Percentiles rank a stretch among this genome's conserved stretches.
phyloP scores from a whole-genome alignment of 176 grass and related monocot genomes.

The Triticum dicoccoides region DNA sequence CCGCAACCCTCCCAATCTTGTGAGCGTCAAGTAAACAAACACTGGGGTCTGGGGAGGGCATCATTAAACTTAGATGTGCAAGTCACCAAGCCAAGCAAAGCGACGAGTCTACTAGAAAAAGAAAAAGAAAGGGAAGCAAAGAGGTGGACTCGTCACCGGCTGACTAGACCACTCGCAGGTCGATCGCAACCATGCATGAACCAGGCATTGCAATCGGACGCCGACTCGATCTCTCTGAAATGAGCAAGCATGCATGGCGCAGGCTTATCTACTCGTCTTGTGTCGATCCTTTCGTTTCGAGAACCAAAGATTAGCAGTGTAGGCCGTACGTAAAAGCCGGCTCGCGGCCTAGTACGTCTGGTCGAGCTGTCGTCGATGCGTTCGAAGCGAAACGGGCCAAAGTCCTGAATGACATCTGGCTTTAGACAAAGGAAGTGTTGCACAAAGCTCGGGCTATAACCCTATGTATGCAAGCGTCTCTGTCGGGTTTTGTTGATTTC shows the following conservation, averaged over 20 bases:
- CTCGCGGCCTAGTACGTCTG: background rate
- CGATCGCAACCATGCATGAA: background rate
- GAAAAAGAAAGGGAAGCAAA: background rate
- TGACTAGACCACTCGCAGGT: background rate
- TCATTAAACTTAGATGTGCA: background rate
- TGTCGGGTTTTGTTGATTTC: background rate
- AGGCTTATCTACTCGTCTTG: background rate
- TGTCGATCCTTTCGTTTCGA: background rate
- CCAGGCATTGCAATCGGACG: too few species aligned
- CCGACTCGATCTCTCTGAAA: background rate
- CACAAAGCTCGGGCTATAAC: background rate
- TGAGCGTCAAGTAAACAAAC: background rate
- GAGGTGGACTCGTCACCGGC: background rate
- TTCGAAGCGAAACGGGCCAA: constrained; percentile 29
- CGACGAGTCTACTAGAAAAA: background rate
- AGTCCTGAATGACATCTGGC: constrained; percentile 10
- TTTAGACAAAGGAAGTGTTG: constrained; percentile 13
- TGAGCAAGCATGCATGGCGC: background rate
- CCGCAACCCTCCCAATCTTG: background rate
- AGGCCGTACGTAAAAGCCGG: background rate
- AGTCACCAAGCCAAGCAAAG: background rate
- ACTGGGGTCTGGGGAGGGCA: background rate
- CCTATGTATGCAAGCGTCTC: background rate
- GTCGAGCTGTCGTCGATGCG: constrained; percentile 25
- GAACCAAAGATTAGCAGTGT: background rate